Evolutionary conservation across 2,329 filamentous ascomycete genomes (phyloP), one percentile per base, ranked within the genome.

Genomic region (Pseudocercospora fuligena): DNA sequence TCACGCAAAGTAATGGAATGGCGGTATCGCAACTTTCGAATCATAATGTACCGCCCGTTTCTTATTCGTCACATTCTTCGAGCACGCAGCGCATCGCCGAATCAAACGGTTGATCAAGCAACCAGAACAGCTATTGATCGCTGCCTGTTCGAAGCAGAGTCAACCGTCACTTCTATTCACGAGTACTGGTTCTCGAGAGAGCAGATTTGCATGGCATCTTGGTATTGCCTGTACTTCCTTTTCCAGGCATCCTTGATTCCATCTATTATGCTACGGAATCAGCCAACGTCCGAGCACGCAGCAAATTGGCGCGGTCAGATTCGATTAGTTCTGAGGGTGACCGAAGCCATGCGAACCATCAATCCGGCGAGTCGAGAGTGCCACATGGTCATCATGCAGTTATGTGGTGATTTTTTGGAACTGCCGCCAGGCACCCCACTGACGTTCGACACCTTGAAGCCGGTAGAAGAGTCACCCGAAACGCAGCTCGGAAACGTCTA

Each of bases 161-260:
- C 74, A 33, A 81, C 78, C 6, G 82, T 84, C 46, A 61, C 72
- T 1, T 77, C 76, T 9, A 82, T 83, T 46, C 73, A 75, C 23
- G 72, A 72, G 0, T 83, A 78, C 65, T 83, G 82, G 78, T 72
- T 75, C 1, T 64, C 73, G 0, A 73, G 78, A 23, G 75, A 78
- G 16, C 80, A 80, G 29, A 81, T 77, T 2, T 76, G 80, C 5
- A 74, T 84, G 63, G 76, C 76, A 7, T 79, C 81, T 7, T 83
- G 82, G 82, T 84, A 84, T 66, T 78, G 77, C 0, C 79, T 82
- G 46, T 84, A 83, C 69, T 84, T 84, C 64, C 76, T 84, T 5
- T 85, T 85, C 62, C 83, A 85, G 64, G 82, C 83, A 0, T 81
- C 80, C 2, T 73, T 85, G 16, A 84, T 85, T 9, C 83, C 82